Evolutionary conservation across 352 stramenopile species (phyloP).

Genomic region (Blastocystis sp.): DNA sequence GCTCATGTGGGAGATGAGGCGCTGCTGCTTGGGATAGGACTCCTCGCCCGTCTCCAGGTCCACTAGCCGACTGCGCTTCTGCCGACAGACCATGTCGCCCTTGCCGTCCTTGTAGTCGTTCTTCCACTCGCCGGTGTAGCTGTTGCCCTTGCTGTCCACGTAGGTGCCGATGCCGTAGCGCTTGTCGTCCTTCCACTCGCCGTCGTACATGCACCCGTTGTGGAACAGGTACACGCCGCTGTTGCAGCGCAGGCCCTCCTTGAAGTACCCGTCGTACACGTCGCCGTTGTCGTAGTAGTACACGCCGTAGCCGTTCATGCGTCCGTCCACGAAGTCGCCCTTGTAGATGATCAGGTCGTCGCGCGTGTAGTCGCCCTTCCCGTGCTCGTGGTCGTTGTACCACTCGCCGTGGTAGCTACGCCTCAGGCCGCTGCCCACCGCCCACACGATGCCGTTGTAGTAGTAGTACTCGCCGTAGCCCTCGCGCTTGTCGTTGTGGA

Average conservation of each 20-base stretch:
- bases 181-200: conserved; percentile 65
- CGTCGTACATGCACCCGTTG: conserved; percentile 53
- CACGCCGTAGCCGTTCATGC: conserved; percentile 62
- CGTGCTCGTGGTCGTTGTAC: conserved; percentile 52
- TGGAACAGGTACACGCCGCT: conserved; percentile 50
- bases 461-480: conserved; percentile 69
- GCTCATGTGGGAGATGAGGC: conserved; percentile 42
- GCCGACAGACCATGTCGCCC: conserved; percentile 36
- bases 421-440: not conserved
- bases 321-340: conserved; percentile 43
- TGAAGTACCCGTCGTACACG: conserved; percentile 62
- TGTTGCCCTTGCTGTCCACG: conserved; percentile 38
- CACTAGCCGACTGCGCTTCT: conserved; percentile 16
- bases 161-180: conserved; percentile 25
- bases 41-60: conserved; percentile 44
- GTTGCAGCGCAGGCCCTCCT: conserved; percentile 12
- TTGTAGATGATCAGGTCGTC: conserved; percentile 50
- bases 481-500: conserved; percentile 62
- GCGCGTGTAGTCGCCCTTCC: conserved; percentile 44
- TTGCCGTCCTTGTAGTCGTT: conserved; percentile 40
- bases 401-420: conserved; percentile 57
- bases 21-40: conserved; percentile 41
- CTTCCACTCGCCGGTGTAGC: conserved; percentile 51
- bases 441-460: conserved; percentile 61
- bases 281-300: conserved; percentile 69